Base-by-base conservation (phyloP, 768 basidiomycete genomes). In the Nidularia sp. region DNA sequence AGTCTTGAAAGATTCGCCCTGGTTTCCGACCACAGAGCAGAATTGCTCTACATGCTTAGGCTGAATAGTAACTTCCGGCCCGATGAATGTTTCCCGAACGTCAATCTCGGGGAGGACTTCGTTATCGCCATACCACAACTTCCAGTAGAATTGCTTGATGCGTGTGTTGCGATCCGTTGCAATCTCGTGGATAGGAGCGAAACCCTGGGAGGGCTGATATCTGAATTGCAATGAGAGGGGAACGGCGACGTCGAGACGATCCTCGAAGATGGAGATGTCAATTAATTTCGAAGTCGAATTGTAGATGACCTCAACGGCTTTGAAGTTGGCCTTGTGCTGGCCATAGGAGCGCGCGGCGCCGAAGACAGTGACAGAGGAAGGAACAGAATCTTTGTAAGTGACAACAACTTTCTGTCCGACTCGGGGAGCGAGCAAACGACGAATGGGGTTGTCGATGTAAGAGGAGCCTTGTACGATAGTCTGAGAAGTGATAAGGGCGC, bases 141-240 rank as follows among this genome's bases (percentile, higher is more conserved):
- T 86, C 97, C 97, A 99, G 76, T 99, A 99, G 66, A 98, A 98
- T 60, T 89, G 83, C 73, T 97, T 98, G 74, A 98, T 95, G 55
- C 90, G 84, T 50, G 76, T 76, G 73, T 96, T 98, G 59, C 95
- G 86, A 54, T 80, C 90, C 6, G 80, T 77, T 4, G 84, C 81
- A 52, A 96, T 71, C 66, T 98, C 97, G 62, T 96, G 95, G 58
- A 99, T 93, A 22, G 97, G 94, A 2, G 90, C 88, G 55, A 79
- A 97, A 41, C 92, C 93, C 71, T 85, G 85, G 5, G 88, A 84
- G 5, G 95, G 93, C 60, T 86, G 83, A 71, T 98, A 98, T 53
- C 76, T 67, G 79, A 93, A 98, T 57, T 85, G 77, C 60, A 99
- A 81, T 43, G 71, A 62, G 29, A 99, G 84, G 18, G 95, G 91